Conservation (phyloP, 2,329 filamentous ascomycete species). For the Hymenoscyphus linearis region DNA sequence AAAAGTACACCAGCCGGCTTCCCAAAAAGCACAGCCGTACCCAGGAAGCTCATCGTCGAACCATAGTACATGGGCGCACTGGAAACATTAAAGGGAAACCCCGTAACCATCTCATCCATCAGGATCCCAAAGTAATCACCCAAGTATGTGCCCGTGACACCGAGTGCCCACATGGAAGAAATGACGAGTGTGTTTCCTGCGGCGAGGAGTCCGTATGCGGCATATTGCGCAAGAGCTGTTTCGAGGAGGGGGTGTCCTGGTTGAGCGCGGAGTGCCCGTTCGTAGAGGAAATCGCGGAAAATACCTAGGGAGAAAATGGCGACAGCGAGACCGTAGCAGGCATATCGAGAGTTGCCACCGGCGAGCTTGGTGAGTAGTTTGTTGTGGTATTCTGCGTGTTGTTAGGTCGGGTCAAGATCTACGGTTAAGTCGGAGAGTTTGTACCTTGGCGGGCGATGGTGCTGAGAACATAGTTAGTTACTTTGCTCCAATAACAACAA, state of each 20-base stretch:
- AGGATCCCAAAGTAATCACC: conserved; percentile 99
- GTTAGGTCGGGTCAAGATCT: conserved; percentile 13
- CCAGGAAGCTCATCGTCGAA: conserved; percentile 86
- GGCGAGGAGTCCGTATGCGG: conserved; percentile 67
- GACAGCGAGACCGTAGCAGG: conserved; percentile 84
- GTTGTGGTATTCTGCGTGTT: conserved; percentile 74
- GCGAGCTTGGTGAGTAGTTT: conserved; percentile 85
- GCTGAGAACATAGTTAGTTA: conserved; percentile 40
- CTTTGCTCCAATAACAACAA: neutral
- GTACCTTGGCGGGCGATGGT: conserved; percentile 78
- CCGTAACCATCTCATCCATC: conserved; percentile 90
- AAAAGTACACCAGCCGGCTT: conserved; percentile 81
- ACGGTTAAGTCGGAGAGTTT: conserved; percentile 17
- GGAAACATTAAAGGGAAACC: conserved; percentile 92
- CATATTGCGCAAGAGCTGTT: conserved; percentile 50
- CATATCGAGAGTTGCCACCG: conserved; percentile 67
- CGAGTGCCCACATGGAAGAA: conserved; percentile 84
- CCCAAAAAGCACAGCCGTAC: conserved; percentile 75
- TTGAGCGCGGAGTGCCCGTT: conserved; percentile 70
- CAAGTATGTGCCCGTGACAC: conserved; percentile 91
- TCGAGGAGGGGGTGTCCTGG: conserved; percentile 71
- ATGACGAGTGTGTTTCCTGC: conserved; percentile 80
- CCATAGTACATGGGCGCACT: conserved; percentile 96
- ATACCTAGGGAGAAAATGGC: conserved; percentile 91
- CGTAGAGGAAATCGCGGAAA: conserved; percentile 82